Percentiles rank a stretch among this genome's conserved stretches.
phyloP scores from a whole-genome alignment of 2,329 filamentous ascomycete species.

The Madurella fahalii region DNA sequence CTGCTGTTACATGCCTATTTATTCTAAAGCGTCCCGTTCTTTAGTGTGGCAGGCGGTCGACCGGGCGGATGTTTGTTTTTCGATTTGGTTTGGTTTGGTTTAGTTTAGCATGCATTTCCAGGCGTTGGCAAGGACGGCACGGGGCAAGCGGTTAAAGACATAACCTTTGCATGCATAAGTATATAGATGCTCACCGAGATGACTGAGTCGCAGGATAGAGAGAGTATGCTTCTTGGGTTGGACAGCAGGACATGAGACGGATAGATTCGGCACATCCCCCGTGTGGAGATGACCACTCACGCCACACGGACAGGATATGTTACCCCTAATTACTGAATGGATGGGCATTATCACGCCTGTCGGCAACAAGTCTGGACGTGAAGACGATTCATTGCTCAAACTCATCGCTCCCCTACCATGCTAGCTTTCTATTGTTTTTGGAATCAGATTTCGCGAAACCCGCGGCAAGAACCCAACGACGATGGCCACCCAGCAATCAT shows the following conservation, averaged over 20 bases:
- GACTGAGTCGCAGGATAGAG: not conserved
- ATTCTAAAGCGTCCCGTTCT: not conserved
- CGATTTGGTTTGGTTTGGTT: not conserved
- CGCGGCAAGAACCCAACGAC: not conserved
- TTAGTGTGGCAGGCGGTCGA: not conserved
- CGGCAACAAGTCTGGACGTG: not conserved
- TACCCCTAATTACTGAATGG: too few relatives aligned
- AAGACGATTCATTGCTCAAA: conserved; percentile 10
- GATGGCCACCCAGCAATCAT: not conserved
- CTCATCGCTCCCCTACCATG: conserved; percentile 8
- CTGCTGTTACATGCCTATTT: not conserved
- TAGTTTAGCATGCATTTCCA: not conserved
- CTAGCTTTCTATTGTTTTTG: conserved; percentile 9
- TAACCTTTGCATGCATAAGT: not conserved
- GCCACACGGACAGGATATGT: too few relatives aligned
- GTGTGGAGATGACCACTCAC: too few relatives aligned
- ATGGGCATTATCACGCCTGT: too few relatives aligned
- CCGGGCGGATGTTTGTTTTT: not conserved
- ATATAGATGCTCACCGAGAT: not conserved
- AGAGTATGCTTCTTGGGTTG: too few relatives aligned
- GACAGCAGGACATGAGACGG: too few relatives aligned
- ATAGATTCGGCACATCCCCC: too few relatives aligned
- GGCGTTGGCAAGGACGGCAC: not conserved
- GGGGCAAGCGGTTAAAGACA: not conserved
- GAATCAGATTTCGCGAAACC: not conserved